Evolutionary conservation across 2,329 filamentous ascomycete species (phyloP).

Genomic region (Huntiella omanensis): DNA sequence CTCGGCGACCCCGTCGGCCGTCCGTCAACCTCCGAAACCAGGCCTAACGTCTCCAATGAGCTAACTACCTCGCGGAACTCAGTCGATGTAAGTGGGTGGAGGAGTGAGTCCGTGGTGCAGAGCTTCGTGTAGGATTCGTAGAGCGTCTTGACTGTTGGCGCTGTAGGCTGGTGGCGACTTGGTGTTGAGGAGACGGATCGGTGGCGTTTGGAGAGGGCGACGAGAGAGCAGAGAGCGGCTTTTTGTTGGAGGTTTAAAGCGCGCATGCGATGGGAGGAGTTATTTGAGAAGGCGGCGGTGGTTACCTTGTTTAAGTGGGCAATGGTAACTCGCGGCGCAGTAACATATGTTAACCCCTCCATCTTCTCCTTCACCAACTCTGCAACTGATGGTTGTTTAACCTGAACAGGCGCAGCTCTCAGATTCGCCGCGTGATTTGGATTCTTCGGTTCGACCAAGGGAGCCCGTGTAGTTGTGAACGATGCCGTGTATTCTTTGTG

Average conservation of each 20-base stretch:
- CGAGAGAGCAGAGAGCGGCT: constrained; percentile 73
- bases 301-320: constrained; percentile 85
- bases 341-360: constrained; percentile 48
- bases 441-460: constrained; percentile 65
- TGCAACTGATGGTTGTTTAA: constrained; percentile 23
- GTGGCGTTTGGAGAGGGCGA: constrained; percentile 67
- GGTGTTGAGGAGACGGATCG: constrained; percentile 32
- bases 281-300: constrained; percentile 74
- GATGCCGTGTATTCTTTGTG: constrained; percentile 49
- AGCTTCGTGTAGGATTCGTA: constrained; percentile 69
- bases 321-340: constrained; percentile 74
- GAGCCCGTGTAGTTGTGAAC: constrained; percentile 52
- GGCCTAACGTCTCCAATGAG: constrained; percentile 71
- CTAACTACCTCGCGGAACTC: constrained; percentile 89
- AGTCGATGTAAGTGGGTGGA: constrained; percentile 74
- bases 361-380: constrained; percentile 35
- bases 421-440: constrained; percentile 5
- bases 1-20: constrained; percentile 58
- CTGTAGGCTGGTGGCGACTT: constrained; percentile 37
- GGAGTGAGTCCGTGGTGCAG: constrained; percentile 71
- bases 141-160: constrained; percentile 66
- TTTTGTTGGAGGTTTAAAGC: constrained; percentile 91
- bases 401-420: constrained; percentile 11
- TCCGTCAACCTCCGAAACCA: constrained; percentile 52
- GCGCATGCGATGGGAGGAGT: constrained; percentile 65